Percentiles rank a stretch among this genome's conserved stretches.
Evolutionary conservation across 345 rosid genomes (phyloP).

Genomic region (Mercurialis annua): DNA sequence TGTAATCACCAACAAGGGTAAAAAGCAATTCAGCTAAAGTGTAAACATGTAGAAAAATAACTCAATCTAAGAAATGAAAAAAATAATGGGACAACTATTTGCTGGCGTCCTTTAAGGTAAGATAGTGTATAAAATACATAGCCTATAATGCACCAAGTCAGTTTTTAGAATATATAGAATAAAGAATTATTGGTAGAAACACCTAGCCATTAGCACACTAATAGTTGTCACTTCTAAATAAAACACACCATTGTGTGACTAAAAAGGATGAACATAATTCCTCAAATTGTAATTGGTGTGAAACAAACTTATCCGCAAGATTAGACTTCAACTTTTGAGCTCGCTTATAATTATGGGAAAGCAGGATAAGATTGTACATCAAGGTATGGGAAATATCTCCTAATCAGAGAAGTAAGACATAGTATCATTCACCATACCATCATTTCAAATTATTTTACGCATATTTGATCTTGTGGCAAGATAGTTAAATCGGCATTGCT

Average conservation of each 20-base stretch:
- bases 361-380: not conserved
- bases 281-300: not conserved
- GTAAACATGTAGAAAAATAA: not conserved
- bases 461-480: not conserved
- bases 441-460: not conserved
- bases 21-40: conserved; percentile 8
- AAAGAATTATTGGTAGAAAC: not conserved
- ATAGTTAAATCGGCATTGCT: not conserved
- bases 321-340: conserved; percentile 5
- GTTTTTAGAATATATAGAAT: not conserved
- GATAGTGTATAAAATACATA: not conserved
- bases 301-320: not conserved
- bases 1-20: not conserved
- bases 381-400: not conserved
- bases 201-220: not conserved
- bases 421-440: not conserved
- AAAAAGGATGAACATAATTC: not conserved
- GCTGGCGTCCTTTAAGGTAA: not conserved
- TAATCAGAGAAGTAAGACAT: not conserved
- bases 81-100: not conserved
- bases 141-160: not conserved
- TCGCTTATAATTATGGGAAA: not conserved
- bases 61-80: not conserved
- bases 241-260: not conserved
- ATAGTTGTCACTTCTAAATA: not conserved